These are phyloP conservation scores for Colletotrichum sp. DNA, from an alignment of 2,329 filamentous ascomycete species.

Conservation along the genomic window DNA sequence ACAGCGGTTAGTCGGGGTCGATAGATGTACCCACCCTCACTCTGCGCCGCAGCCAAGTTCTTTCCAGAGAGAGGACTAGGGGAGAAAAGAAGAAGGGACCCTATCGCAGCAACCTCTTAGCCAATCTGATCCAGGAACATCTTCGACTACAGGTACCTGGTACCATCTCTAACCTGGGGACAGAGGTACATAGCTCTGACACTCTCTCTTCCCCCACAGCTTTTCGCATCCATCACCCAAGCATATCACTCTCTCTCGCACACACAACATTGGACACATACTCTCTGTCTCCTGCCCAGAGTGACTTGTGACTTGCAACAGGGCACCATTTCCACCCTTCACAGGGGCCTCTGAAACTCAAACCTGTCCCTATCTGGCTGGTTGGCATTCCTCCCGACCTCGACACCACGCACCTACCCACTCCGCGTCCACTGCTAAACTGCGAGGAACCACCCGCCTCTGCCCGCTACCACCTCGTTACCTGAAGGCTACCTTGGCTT, in stretches of 20 bases:
- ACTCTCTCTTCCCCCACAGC: neutral
- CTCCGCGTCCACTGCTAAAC: neutral
- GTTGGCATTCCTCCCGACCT: constrained; percentile 4
- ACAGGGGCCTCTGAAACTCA: constrained; percentile 19
- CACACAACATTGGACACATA: neutral
- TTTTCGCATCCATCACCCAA: neutral
- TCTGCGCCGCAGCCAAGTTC: constrained; percentile 7
- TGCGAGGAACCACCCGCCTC: neutral
- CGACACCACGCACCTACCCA: neutral
- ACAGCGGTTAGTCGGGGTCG: neutral
- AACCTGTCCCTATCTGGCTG: constrained; percentile 19
- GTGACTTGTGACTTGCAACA: neutral
- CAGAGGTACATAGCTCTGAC: neutral
- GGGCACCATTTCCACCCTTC: constrained; percentile 4
- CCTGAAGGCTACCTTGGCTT: neutral
- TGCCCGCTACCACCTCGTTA: neutral
- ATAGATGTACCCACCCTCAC: neutral
- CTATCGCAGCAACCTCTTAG: neutral
- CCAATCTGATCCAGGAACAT: neutral
- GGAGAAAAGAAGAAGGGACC: neutral
- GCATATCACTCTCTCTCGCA: neutral
- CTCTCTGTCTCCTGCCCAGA: neutral
- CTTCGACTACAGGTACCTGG: neutral
- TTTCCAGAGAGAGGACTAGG: neutral
- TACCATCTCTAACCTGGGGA: neutral